Percentiles rank a stretch among this genome's conserved stretches.
Conservation (phyloP, 169 alveolate species). For the Plasmodium vivax region DNA sequence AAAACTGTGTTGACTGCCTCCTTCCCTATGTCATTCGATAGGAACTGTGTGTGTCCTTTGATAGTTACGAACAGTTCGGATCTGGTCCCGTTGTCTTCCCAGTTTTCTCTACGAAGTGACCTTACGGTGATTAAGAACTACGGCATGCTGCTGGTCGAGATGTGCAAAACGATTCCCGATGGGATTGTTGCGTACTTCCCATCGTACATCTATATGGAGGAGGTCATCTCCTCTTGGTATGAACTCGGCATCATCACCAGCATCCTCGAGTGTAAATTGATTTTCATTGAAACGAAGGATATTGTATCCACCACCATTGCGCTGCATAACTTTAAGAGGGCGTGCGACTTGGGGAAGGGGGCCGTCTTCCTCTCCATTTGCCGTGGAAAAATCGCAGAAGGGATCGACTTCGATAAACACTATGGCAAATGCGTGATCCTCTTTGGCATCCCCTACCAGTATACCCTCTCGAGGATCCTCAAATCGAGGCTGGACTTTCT, state of each 20-base stretch:
- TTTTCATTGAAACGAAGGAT: constrained; percentile 97
- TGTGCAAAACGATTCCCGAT: constrained; percentile 94
- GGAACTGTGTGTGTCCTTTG: constrained; percentile 95
- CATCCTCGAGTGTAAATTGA: constrained; percentile 93
- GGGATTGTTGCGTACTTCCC: constrained; percentile 98
- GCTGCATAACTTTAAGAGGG: constrained; percentile 91
- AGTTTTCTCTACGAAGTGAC: constrained; percentile 93
- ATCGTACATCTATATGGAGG: constrained; percentile 93
- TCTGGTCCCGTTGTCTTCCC: constrained; percentile 91
- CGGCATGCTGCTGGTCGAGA: constrained; percentile 93
- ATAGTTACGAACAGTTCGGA: constrained; percentile 96
- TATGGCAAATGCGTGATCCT: constrained; percentile 98
- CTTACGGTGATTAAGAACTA: constrained; percentile 92
- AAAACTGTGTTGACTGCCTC: constrained; percentile 94
- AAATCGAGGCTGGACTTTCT: constrained; percentile 92
- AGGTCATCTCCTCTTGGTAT: constrained; percentile 94
- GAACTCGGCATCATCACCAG: constrained; percentile 94
- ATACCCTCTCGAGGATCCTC: constrained; percentile 92
- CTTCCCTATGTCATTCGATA: constrained; percentile 93
- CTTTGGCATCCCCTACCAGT: constrained; percentile 97
- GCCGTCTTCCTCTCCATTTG: constrained; percentile 97
- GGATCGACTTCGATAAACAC: constrained; percentile 98
- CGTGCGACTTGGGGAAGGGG: constrained; percentile 99
- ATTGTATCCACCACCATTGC: constrained; percentile 96
- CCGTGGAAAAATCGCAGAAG: constrained; percentile 98